Conservation (phyloP, 2,329 filamentous ascomycete genomes). For the Paradendryphiella salina region DNA sequence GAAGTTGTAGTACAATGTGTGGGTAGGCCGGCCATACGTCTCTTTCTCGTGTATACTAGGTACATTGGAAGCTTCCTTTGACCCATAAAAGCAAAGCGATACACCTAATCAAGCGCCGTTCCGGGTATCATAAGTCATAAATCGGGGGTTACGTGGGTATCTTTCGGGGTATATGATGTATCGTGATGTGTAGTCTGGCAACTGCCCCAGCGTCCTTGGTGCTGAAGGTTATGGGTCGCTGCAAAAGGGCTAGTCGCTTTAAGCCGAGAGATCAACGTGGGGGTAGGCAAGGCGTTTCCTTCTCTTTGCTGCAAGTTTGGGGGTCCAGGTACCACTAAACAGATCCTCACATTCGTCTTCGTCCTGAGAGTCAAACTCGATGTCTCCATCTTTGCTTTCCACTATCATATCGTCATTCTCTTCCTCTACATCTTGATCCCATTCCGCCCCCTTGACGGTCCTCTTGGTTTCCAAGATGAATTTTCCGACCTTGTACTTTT, state of each 20-base stretch:
- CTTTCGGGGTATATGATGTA: not conserved
- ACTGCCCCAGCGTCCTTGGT: too few species aligned
- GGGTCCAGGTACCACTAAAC: conserved; percentile 65
- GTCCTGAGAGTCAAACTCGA: conserved; percentile 67
- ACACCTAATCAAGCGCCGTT: not conserved
- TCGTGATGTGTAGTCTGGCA: not conserved
- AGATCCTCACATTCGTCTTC: conserved; percentile 69
- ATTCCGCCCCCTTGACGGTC: conserved; percentile 55
- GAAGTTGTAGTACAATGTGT: conserved; percentile 3
- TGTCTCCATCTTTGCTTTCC: conserved; percentile 33
- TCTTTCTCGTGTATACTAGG: not conserved
- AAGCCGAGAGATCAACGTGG: not conserved
- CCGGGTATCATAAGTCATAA: conserved; percentile 1
- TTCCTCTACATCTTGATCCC: conserved; percentile 52
- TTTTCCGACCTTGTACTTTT: conserved; percentile 68
- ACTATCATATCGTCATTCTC: conserved; percentile 17
- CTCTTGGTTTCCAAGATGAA: conserved; percentile 66
- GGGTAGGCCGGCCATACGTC: not conserved
- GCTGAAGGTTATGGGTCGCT: not conserved
- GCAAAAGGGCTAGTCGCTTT: not conserved
- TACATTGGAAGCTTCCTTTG: not conserved
- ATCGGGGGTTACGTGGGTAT: not conserved
- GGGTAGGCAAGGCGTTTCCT: conserved; percentile 16
- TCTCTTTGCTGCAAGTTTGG: conserved; percentile 54
- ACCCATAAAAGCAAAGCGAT: not conserved